Base-by-base conservation (phyloP, 164 flowering plant species). In the Stephania japonica region DNA sequence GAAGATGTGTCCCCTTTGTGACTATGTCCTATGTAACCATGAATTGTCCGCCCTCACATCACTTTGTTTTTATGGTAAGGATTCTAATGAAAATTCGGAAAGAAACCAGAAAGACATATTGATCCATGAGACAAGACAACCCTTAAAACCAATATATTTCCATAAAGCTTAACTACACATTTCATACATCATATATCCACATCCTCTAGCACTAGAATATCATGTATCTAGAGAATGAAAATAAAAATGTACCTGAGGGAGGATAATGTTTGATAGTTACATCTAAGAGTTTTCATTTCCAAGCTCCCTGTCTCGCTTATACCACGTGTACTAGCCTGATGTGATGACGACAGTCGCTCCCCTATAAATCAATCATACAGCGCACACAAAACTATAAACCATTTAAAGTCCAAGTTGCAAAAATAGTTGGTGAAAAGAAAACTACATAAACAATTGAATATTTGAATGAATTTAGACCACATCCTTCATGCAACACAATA, bases 281-380 rank as follows among this genome's bases (percentile, higher is more conserved):
- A 42, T 59, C 69, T 74, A 3, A 67, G 68, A 61, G 72, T 59
- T 43, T 43, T 59, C 6, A 66, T 59, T 27, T 80, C 75, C 38
- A 70, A 19, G 53, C 70, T 64, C 62, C 76, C 77, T 67, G 75
- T 78, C 32, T 79, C 81, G 65, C 75, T 75, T 38, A 74, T 69
- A 72, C 81, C 78, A 38, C 80, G 72, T 25, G 81, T 81, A 74
- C 81, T 77, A 26, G 78, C 80, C 69, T 79, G 84, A 66, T 76
- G 74, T 19, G 84, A 79, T 23, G 81, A 81, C 19, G 75, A 76
- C 9, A 79, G 19, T 50, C 81, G 65, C 67, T 76, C 80, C 81
- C 81, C 81, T 78, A 61, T 18, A 62, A 74, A 68, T 23, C 38
- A 32, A 4, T 32, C 38, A 32, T 32, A 32, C 38, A 32, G 38